Evolutionary conservation across 495 filamentous ascomycete species (phyloP), one percentile per base, ranked within the genome.

Genomic region (Entonaema liquescens): DNA sequence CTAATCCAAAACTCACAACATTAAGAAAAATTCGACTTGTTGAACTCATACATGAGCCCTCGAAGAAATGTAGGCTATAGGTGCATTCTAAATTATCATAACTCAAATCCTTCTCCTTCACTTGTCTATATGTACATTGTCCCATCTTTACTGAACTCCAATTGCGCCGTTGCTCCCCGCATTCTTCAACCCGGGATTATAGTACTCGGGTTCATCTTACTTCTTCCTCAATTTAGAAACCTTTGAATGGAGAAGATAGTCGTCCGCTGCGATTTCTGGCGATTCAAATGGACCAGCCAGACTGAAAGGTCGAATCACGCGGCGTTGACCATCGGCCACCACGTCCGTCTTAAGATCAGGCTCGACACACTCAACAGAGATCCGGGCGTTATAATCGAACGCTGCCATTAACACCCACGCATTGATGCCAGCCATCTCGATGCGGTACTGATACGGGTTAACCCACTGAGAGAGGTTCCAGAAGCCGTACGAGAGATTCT

Each of bases 361-460:
- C 0, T 47, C 36, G 2, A 77, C 7, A 21, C 55, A 54, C 63
- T 77, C 75, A 0, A 77, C 68, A 4, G 56, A 26, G 35, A 77
- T 74, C 31, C 75, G 75, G 13, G 73, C 75, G 28, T 77, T 62
- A 31, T 52, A 77, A 56, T 68, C 62, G 13, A 72, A 61, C 13
- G 71, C 35, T 1, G 68, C 62, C 75, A 77, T 77, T 5, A 77
- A 23, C 5, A 50, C n/a, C 75, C 75, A 77, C 23, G 75, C 73
- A 29, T 64, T 68, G 65, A 77, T 77, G 3, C 75, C 75, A 1
- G 73, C 31, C 73, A 77, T 70, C 47, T 77, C 75, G 13, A 77
- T 28, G 19, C 75, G 71, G 9, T 38, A 12, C 57, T 68, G 59
- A 35, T 60, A 77, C 5, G 75, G 73, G 13, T 70, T 56, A n/a